Evolutionary conservation across 192 early-diverging fungal species (phyloP).

Genomic region (Backusella tuberculispora): DNA sequence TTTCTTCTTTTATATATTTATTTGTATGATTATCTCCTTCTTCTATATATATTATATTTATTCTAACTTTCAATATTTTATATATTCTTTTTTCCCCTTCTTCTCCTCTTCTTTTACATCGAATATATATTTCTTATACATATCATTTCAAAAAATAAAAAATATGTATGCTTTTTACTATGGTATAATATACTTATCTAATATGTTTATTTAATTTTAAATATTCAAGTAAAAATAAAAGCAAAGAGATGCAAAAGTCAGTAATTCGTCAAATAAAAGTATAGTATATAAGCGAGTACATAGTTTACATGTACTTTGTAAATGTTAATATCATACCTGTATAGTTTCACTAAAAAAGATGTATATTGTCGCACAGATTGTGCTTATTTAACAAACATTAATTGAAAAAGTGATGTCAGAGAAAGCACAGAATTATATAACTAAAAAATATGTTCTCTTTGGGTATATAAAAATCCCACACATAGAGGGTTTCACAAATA

Average conservation of each 20-base stretch:
- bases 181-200: too few relatives aligned
- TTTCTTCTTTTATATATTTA: neutral
- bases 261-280: too few relatives aligned
- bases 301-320: too few relatives aligned
- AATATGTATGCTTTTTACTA: neutral
- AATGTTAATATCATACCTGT: too few relatives aligned
- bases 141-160: slow-evolving; percentile 17
- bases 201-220: too few relatives aligned
- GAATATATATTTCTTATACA: slow-evolving; percentile 12
- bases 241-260: too few relatives aligned
- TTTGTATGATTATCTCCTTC: neutral
- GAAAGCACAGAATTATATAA: neutral
- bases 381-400: neutral
- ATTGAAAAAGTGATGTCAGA: neutral
- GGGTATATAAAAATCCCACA: too few relatives aligned
- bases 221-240: too few relatives aligned
- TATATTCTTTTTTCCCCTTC: neutral
- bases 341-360: neutral
- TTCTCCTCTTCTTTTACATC: neutral
- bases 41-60: slow-evolving; percentile 18
- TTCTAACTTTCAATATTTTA: neutral
- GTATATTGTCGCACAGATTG: neutral
- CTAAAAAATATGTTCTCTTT: too few relatives aligned
- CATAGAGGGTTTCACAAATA: too few relatives aligned
- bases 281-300: too few relatives aligned